phyloP scores from a whole-genome alignment of 106 monocot genomes.

The Phalaenopsis aphrodite region DNA sequence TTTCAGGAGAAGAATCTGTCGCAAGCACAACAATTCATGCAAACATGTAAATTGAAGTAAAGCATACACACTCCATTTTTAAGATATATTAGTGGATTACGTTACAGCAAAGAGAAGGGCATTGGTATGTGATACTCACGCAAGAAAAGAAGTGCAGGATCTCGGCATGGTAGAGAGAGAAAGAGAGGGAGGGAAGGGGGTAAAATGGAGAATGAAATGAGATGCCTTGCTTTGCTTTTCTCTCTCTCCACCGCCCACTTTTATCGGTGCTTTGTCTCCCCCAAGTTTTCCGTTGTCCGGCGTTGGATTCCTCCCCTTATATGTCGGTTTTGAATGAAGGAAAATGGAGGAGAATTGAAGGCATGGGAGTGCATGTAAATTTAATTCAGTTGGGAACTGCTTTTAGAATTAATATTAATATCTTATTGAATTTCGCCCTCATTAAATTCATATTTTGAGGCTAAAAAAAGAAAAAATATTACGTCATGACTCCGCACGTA shows the following conservation, averaged over 20 bases:
- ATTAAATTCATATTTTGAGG: too few relatives aligned
- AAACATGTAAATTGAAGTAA: not conserved
- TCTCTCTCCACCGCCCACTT: not conserved
- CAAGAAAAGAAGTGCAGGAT: not conserved
- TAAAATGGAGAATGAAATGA: not conserved
- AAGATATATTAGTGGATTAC: not conserved
- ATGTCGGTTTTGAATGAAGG: not conserved
- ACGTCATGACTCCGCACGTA: too few relatives aligned
- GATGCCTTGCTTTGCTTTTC: slow-evolving; percentile 10
- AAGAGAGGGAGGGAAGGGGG: not conserved
- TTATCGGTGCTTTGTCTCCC: not conserved
- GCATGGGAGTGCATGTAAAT: too few relatives aligned
- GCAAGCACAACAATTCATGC: not conserved
- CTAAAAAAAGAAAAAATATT: too few relatives aligned
- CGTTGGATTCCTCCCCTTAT: too few relatives aligned
- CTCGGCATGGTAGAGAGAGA: not conserved
- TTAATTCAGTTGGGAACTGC: too few relatives aligned
- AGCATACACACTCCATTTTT: not conserved
- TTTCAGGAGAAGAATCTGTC: slow-evolving; percentile 3
- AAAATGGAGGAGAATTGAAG: not conserved
- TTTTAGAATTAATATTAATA: too few relatives aligned
- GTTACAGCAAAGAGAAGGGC: not conserved
- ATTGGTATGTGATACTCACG: not conserved
- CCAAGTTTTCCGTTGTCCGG: not conserved
- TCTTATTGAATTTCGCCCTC: too few relatives aligned